Conservation (phyloP, 2,329 filamentous ascomycete species). For the Hypocreales sp. region DNA sequence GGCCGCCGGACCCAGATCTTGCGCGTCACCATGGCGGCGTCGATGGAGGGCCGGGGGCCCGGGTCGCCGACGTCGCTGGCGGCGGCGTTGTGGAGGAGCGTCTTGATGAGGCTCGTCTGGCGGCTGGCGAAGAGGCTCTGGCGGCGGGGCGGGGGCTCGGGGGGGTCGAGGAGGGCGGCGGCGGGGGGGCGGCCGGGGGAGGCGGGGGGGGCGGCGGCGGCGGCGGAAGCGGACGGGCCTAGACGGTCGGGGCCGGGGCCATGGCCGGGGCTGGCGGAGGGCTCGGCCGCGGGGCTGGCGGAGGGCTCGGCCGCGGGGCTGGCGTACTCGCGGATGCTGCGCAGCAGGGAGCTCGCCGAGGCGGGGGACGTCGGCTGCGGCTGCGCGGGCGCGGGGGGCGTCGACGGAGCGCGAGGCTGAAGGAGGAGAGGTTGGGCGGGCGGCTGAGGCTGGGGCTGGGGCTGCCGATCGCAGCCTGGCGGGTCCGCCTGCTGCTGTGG, state of each 20-base stretch:
- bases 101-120: constrained; percentile 17
- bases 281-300: constrained; percentile 1
- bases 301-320: not conserved
- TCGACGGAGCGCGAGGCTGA: constrained; percentile 1
- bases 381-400: constrained; percentile 1
- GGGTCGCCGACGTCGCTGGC: constrained; percentile 6
- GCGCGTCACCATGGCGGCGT: constrained; percentile 43
- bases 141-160: constrained; percentile 8
- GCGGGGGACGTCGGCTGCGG: not conserved
- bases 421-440: too few species aligned
- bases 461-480: too few species aligned
- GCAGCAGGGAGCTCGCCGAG: not conserved
- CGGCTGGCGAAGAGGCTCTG: constrained; percentile 22
- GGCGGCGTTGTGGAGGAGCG: constrained; percentile 12
- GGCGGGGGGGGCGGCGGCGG: constrained; percentile 11
- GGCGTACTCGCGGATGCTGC: constrained; percentile 3
- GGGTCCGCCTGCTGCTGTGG: too few species aligned
- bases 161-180: constrained; percentile 8
- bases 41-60: constrained; percentile 17
- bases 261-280: constrained; percentile 6
- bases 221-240: constrained; percentile 5
- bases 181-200: constrained; percentile 2
- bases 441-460: too few species aligned
- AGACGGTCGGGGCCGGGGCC: constrained; percentile 12
- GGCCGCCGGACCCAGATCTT: constrained; percentile 94